Evolutionary conservation across 768 basidiomycete genomes (phyloP).

Genomic region (Termitomyces sp.): DNA sequence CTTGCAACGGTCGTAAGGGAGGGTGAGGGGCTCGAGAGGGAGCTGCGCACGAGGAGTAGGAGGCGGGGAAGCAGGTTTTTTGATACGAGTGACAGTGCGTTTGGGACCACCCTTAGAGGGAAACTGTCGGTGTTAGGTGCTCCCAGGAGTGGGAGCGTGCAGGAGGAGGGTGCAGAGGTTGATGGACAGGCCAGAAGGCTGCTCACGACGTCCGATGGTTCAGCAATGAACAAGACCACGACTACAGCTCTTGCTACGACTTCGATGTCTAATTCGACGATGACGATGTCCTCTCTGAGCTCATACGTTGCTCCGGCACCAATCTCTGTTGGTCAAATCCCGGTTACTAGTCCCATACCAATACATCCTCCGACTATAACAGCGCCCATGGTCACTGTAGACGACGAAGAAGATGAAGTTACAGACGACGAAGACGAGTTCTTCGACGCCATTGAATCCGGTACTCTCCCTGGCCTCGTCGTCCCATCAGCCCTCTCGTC

Average conservation of each 20-base stretch:
- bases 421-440: conserved; percentile 94
- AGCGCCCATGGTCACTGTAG: conserved; percentile 1
- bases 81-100: conserved; percentile 23
- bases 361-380: not conserved
- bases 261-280: not conserved
- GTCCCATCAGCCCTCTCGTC: conserved; percentile 25
- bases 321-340: not conserved
- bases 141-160: not conserved
- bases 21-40: conserved; percentile 77
- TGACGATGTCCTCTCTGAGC: not conserved
- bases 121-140: conserved; percentile 12
- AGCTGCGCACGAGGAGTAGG: conserved; percentile 58
- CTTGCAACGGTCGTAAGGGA: conserved; percentile 80
- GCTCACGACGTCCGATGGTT: not conserved
- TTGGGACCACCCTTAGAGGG: conserved; percentile 14
- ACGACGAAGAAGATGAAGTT: conserved; percentile 24
- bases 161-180: not conserved
- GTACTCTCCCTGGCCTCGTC: conserved; percentile 69
- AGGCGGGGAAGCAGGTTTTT: conserved; percentile 56
- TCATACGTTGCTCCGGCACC: not conserved
- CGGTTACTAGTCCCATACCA: not conserved
- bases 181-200: not conserved
- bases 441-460: conserved; percentile 92
- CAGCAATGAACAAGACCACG: not conserved
- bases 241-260: not conserved